Base-by-base conservation (phyloP, 306 rosid species). In the Trifolium fragiferum region DNA sequence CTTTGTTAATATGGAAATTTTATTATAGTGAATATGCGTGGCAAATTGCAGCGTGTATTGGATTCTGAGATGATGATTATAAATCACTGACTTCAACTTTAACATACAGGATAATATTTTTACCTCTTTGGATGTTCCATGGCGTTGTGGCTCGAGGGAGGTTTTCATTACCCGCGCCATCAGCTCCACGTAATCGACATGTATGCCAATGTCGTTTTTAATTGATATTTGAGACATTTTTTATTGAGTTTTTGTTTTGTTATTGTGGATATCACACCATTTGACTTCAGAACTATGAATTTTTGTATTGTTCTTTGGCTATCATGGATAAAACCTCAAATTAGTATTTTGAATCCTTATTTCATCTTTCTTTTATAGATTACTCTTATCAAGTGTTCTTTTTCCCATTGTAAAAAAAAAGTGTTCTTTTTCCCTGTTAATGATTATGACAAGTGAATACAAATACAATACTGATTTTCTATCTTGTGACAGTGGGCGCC, bases 401-500 rank as follows among this genome's bases (percentile, higher is more conserved):
- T 70, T 19, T 27, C 20, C 32, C 8, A 57, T 23, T 23, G 25
- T 1, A 23, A 23, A 23, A 23, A 23, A 2, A 23, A 43, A 20
- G 69, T 59, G 9, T 23, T 44, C 15, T 35, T 35, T 70, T 19
- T 27, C 20, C 32, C 6, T 57, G 38, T 40, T 44, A 41, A 16
- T 55, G 44, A 38, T 66, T 44, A 23, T 41, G 53, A 35, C 70
- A 7, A 57, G 27, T 50, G 35, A 68, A 76, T 74, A 35, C 60
- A 10, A 68, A 76, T 74, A 35, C 60, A 10, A 44, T 32, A 65
- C 73, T 66, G 30, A 61, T 82, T 72, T 75, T 71, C 68, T 85
- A 14, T 86, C 57, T 85, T 83, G 78, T 92, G 85, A 83, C 96
- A 95, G 99, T 95, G 99, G 99, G 99, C 99, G 59, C 99, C 99